These are phyloP conservation scores for Trichosporon ovoides DNA, from an alignment of 1,284 basidiomycete genomes.

Conservation along the genomic window DNA sequence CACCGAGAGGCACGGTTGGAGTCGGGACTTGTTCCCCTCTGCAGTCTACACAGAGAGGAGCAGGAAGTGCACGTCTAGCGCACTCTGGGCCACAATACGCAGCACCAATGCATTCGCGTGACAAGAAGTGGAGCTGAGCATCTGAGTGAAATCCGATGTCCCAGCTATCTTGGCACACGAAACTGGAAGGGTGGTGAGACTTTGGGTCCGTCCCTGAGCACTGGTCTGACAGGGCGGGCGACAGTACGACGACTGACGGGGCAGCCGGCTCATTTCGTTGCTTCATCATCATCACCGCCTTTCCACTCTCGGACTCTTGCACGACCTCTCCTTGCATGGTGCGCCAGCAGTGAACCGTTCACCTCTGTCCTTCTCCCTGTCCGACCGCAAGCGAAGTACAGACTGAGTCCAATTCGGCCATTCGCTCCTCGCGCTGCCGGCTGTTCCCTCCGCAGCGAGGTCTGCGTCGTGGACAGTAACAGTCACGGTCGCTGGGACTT, in stretches of 20 bases:
- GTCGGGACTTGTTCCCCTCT: no score
- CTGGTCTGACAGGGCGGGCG: background rate
- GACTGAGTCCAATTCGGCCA: background rate
- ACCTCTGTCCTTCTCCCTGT: no score
- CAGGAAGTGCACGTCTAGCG: no score
- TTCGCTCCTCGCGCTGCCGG: background rate
- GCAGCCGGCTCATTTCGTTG: background rate
- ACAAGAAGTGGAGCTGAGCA: background rate
- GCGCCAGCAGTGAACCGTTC: background rate
- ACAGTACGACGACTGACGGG: background rate
- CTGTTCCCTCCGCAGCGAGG: background rate
- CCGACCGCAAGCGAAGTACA: background rate
- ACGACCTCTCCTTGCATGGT: background rate
- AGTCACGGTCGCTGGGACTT: background rate
- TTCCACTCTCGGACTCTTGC: background rate
- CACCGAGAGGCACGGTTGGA: no score
- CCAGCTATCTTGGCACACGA: slow-evolving; percentile 6
- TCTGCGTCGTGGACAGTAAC: background rate
- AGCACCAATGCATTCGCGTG: background rate
- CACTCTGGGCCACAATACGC: no score
- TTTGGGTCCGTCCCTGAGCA: slow-evolving; percentile 1
- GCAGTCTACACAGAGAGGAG: no score
- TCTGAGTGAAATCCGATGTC: background rate
- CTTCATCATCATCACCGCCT: slow-evolving; percentile 4
- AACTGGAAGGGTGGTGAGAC: background rate